Conservation (phyloP, 2,329 filamentous ascomycete genomes). For the Westerdykella ornata region DNA sequence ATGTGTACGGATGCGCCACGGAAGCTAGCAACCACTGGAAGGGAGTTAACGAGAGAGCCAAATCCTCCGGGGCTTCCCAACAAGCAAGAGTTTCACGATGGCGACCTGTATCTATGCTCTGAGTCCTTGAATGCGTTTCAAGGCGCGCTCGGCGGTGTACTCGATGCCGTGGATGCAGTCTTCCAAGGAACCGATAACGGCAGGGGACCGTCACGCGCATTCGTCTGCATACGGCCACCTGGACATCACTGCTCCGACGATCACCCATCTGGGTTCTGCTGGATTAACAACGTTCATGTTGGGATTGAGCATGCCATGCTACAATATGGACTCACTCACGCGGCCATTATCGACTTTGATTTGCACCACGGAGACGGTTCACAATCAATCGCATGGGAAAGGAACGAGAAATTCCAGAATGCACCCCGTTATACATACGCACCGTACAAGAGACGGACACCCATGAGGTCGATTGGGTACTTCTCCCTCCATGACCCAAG, state of each 20-base stretch:
- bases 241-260: slow-evolving; percentile 91
- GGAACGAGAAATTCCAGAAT: slow-evolving; percentile 63
- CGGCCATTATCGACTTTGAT: slow-evolving; percentile 56
- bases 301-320: slow-evolving; percentile 87
- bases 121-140: slow-evolving; percentile 85
- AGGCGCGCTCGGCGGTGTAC: slow-evolving; percentile 84
- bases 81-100: slow-evolving; percentile 67
- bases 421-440: slow-evolving; percentile 60
- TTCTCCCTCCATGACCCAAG: slow-evolving; percentile 98
- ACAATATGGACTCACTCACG: slow-evolving; percentile 80
- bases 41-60: slow-evolving; percentile 61
- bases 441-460: slow-evolving; percentile 67
- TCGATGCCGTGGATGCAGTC: slow-evolving; percentile 83
- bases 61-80: slow-evolving; percentile 43
- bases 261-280: slow-evolving; percentile 92
- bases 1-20: slow-evolving; percentile 79
- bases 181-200: slow-evolving; percentile 50
- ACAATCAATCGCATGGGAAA: slow-evolving; percentile 85
- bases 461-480: slow-evolving; percentile 67
- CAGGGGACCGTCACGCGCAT: slow-evolving; percentile 64
- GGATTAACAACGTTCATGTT: slow-evolving; percentile 97
- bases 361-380: slow-evolving; percentile 58
- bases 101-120: slow-evolving; percentile 82
- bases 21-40: slow-evolving; percentile 68
- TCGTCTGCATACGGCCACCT: slow-evolving; percentile 86